Base-by-base conservation (phyloP, 2,329 filamentous ascomycete species). In the Penicillium sp. region DNA sequence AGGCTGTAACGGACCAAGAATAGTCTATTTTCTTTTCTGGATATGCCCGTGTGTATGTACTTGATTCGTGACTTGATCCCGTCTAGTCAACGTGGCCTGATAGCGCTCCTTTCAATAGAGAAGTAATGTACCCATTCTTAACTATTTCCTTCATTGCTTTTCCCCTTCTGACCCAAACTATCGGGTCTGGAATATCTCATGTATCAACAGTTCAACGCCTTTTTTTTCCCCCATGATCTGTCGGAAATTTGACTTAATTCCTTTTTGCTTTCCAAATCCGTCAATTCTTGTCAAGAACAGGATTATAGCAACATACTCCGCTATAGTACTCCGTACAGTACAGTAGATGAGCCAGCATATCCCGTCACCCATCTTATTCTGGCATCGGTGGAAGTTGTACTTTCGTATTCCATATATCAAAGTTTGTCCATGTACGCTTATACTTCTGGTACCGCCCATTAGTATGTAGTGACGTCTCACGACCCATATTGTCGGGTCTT, bases 401-500 rank as follows among this genome's bases (percentile, higher is more conserved):
- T 53, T 30, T n/a, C 30, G 35, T 38, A 40, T 16, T n/a, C 13
- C 28, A 51, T 51, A 11, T 35, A 38, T 25, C 19, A 26, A 38
- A 40, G 35, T 26, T 53, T 16, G 40, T 22, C 25, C 22, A 7
- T 48, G 14, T 46, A 48, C 45, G 25, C 45, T 6, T 19, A 35
- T 26, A 16, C 37, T 35, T 51, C 28, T 51, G 22, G 48, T 16
- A 30, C 30, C 11, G 49, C 28, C 48, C 1, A n/a, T 16, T 13
- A 33, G 30, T 38, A 52, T 51, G 55, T 43, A 51, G 55, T 61
- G 59, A 61, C 59, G 59, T 61, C 58, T 54, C 55, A n/a, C 49
- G 51, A n/a, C 14, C 54, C 55, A 28, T 14, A 14, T n/a, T 52
- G 3, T 55, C 49, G 22, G 37, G 55, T 53, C 58, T 22, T 35